Base-by-base conservation (phyloP, 2,329 filamentous ascomycete genomes). In the Didymella lethalis region DNA sequence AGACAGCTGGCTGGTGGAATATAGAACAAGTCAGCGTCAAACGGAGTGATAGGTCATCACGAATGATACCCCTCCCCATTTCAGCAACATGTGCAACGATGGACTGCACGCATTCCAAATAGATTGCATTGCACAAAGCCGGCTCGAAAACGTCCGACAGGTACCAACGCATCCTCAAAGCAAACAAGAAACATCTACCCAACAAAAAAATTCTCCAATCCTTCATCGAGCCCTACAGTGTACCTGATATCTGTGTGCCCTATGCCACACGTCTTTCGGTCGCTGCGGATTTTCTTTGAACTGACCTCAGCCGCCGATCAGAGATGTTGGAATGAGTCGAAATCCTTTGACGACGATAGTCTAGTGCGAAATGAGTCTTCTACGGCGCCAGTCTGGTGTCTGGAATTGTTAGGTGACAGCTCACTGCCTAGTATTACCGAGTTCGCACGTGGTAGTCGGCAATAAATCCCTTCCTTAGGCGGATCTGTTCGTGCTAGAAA, bases 61-160 rank as follows among this genome's bases (percentile, higher is more conserved):
- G 20, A 54, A 54, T 43, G 49, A 59, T 59, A 54, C 56, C 56
- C 49, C 41, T 54, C 20, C 46, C 48, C 29, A 14, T 44, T 48
- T 29, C 25, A 47, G 23, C 18, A 8, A 28, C 8, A 26, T 12
- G 26, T 23, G 41, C 49, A 46, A 32, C 2, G 29, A 26, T 14
- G 29, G 16, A 5, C 7, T 11, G 8, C 3, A 12, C 23, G 23
- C 14, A 23, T 23, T 23, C 23, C 23, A 23, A 3, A 23, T 23
- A 3, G 23, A 23, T 23, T 23, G 10, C 12, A 10, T 10, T 41
- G 7, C 31, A 16, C 23, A 23, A 23, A 23, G 23, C 23, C 23
- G 23, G 2, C 23, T 23, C 23, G 8, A 41, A 12, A 4, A 23
- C 18, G 23, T 3, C 10, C 3, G 18, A 41, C 20, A 41, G 18